Conservation (phyloP, 202 grass and related monocot species). For the Zoysia matrella region DNA sequence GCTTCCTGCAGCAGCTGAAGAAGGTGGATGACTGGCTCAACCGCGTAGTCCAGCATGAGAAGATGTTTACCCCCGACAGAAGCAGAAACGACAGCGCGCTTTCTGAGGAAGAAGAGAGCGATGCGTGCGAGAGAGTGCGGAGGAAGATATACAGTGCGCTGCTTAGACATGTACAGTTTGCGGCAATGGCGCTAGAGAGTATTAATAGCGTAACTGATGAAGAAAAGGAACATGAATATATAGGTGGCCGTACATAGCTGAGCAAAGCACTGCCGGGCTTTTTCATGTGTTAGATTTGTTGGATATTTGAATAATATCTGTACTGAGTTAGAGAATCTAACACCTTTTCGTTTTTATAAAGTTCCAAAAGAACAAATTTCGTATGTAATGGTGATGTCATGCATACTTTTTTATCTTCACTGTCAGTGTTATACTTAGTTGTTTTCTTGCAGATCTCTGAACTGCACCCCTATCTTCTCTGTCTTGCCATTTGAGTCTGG, state of each 20-base stretch:
- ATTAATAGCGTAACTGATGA: slow-evolving; percentile 53
- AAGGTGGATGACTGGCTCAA: slow-evolving; percentile 91
- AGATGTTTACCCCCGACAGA: slow-evolving; percentile 43
- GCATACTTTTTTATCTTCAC: too few species aligned
- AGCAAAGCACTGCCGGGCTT: background rate
- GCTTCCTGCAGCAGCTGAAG: slow-evolving; percentile 79
- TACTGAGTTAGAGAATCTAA: background rate
- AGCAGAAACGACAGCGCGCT: slow-evolving; percentile 41
- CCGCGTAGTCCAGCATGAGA: slow-evolving; percentile 49
- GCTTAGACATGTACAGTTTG: slow-evolving; percentile 69
- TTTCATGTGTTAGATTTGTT: background rate
- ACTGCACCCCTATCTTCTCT: too few species aligned
- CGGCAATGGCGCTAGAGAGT: slow-evolving; percentile 70
- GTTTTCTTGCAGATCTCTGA: too few species aligned
- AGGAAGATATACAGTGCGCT: slow-evolving; percentile 82
- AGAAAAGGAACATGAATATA: slow-evolving; percentile 46
- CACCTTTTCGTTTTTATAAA: background rate
- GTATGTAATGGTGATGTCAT: background rate
- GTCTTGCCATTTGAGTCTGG: too few species aligned
- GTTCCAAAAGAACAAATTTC: background rate
- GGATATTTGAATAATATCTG: slow-evolving; percentile 5
- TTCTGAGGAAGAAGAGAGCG: slow-evolving; percentile 73
- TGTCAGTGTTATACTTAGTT: too few species aligned
- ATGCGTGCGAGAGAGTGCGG: slow-evolving; percentile 69
- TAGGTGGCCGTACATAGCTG: background rate